Conservation (phyloP, 371 early-diverging fungal species). For the Mucor circinelloides region DNA sequence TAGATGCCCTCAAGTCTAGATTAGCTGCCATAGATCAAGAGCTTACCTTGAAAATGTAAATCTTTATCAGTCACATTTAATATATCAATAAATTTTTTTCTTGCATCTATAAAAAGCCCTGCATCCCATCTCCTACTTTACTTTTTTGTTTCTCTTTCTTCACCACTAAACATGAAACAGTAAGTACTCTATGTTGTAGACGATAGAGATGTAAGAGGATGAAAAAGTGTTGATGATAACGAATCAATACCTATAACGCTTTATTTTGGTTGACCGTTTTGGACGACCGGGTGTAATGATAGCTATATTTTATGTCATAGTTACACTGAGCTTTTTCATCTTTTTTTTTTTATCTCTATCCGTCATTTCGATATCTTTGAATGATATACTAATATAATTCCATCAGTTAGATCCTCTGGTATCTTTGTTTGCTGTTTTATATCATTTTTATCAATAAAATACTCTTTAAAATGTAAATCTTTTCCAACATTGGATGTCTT, state of each 20-base stretch:
- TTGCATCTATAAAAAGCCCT: neutral
- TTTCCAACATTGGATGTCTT: neutral
- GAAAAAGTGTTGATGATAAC: constrained; percentile 29
- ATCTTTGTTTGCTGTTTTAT: neutral
- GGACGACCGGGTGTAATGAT: constrained; percentile 36
- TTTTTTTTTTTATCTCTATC: neutral
- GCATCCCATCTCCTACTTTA: neutral
- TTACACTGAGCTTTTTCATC: constrained; percentile 36
- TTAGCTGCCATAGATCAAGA: constrained; percentile 70
- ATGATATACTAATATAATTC: neutral
- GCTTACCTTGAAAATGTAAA: constrained; percentile 48
- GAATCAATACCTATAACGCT: constrained; percentile 32
- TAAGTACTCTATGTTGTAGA: constrained; percentile 1
- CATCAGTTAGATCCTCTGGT: neutral
- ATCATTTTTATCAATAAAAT: neutral
- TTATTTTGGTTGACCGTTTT: constrained; percentile 36
- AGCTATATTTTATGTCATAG: constrained; percentile 38
- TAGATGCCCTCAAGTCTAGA: constrained; percentile 68
- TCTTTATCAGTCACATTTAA: neutral
- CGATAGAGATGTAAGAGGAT: neutral
- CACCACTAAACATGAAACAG: constrained; percentile 1
- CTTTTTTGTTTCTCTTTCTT: neutral
- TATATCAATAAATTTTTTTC: constrained; percentile 13
- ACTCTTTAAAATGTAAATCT: neutral
- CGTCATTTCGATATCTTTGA: neutral